phyloP scores from a whole-genome alignment of 176 grass and related monocot genomes.

The Lolium rigidum region DNA sequence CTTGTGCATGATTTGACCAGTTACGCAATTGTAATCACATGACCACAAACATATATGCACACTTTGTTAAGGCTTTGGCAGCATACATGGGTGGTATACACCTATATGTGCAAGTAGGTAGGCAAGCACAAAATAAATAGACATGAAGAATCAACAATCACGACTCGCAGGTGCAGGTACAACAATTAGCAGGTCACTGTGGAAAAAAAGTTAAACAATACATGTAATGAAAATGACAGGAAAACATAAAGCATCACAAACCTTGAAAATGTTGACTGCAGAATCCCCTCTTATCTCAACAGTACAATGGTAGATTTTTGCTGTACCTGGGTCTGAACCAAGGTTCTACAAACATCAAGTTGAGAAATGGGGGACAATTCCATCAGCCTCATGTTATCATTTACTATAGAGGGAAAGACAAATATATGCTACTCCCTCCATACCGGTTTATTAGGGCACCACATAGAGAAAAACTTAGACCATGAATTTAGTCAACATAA shows the following conservation, averaged over 20 bases:
- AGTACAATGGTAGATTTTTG: conserved; percentile 66
- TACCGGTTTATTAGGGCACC: no score
- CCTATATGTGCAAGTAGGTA: neutral
- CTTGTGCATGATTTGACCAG: neutral
- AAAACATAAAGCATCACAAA: conserved; percentile 20
- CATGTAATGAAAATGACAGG: neutral
- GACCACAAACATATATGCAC: neutral
- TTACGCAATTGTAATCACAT: neutral
- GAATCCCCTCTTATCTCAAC: conserved; percentile 53
- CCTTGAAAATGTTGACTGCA: conserved; percentile 55
- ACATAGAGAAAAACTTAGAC: no score
- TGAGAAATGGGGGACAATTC: conserved; percentile 15
- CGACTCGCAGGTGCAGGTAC: neutral
- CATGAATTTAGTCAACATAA: no score
- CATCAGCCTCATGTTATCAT: conserved; percentile 16
- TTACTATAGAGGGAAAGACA: neutral
- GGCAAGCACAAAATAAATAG: neutral
- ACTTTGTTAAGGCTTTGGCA: conserved; percentile 21
- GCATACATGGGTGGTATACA: conserved; percentile 3
- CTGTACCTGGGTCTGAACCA: conserved; percentile 57
- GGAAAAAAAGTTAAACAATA: conserved; percentile 11
- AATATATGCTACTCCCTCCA: neutral
- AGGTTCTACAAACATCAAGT: conserved; percentile 54
- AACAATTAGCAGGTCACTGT: neutral
- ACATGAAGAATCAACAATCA: neutral